phyloP scores from a whole-genome alignment of 2,329 filamentous ascomycete genomes.

The Passalora sequoiae region DNA sequence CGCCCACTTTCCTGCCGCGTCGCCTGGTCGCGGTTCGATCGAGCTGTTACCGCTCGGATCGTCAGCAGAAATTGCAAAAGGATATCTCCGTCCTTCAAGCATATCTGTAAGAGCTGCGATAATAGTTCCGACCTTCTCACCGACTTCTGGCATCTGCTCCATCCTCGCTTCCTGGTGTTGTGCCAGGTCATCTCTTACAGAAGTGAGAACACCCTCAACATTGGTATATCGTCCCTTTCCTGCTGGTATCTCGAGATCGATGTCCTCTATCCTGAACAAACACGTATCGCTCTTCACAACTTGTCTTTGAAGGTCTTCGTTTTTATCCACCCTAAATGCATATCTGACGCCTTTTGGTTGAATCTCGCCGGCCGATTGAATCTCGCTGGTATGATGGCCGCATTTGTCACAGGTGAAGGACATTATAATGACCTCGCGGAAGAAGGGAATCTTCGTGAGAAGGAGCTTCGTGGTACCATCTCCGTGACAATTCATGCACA shows the following conservation, averaged over 20 bases:
- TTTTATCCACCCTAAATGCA: constrained; percentile 68
- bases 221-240: constrained; percentile 90
- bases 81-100: constrained; percentile 70
- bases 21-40: constrained; percentile 75
- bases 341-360: constrained; percentile 84
- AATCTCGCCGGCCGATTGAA: constrained; percentile 86
- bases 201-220: constrained; percentile 78
- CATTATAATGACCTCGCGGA: constrained; percentile 96
- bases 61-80: constrained; percentile 82
- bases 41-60: constrained; percentile 95
- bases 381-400: constrained; percentile 82
- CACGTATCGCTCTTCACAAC: constrained; percentile 90
- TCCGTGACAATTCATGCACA: constrained; percentile 53
- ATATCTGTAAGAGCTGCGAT: constrained; percentile 71
- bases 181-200: constrained; percentile 73
- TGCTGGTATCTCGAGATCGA: constrained; percentile 88
- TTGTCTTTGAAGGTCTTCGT: constrained; percentile 73
- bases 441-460: constrained; percentile 89
- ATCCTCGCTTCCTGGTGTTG: constrained; percentile 78
- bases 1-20: constrained; percentile 81
- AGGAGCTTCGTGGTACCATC: constrained; percentile 75
- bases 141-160: constrained; percentile 69
- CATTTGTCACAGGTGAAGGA: constrained; percentile 93
- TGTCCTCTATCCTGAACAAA: constrained; percentile 77
- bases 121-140: constrained; percentile 70